Evolutionary conservation across 1,139 yeast genomes (phyloP).

Genomic region (Protomyces pachydermus): DNA sequence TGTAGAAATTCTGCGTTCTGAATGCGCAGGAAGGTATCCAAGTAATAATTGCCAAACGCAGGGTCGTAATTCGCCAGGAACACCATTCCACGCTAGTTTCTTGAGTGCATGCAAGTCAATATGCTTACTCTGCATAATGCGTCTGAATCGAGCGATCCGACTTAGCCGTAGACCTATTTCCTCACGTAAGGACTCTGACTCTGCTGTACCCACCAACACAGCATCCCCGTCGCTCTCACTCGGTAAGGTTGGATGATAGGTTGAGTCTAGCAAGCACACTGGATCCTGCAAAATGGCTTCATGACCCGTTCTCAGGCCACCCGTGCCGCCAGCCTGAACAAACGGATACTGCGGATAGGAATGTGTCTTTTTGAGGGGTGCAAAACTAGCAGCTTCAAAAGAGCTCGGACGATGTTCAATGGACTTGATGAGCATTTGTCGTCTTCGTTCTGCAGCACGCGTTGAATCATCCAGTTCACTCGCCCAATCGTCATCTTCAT

Average conservation of each 20-base stretch:
- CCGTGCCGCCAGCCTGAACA: not conserved
- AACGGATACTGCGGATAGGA: constrained; percentile 20
- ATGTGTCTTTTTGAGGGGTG: constrained; percentile 27
- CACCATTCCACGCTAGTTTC: constrained; percentile 88
- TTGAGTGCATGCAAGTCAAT: constrained; percentile 66
- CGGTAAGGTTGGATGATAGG: constrained; percentile 3
- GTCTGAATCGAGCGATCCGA: constrained; percentile 63
- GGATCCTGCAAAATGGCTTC: constrained; percentile 30
- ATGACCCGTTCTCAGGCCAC: constrained; percentile 36
- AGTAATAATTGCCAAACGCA: constrained; percentile 81
- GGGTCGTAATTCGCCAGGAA: constrained; percentile 77
- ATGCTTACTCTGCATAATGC: constrained; percentile 55
- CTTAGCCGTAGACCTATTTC: constrained; percentile 56
- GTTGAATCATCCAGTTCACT: constrained; percentile 18
- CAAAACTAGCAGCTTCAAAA: constrained; percentile 5
- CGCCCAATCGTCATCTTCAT: constrained; percentile 26
- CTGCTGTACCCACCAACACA: constrained; percentile 40
- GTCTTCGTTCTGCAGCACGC: constrained; percentile 17
- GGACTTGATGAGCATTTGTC: constrained; percentile 21
- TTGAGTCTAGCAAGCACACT: not conserved
- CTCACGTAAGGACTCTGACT: constrained; percentile 36
- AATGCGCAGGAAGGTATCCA: constrained; percentile 86
- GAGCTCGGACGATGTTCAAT: constrained; percentile 23
- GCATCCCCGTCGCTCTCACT: not conserved
- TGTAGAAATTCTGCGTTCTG: constrained; percentile 65